Evolutionary conservation across 257 asterid species (phyloP), one percentile per base, ranked within the genome.

Genomic region (Capsicum chinense): DNA sequence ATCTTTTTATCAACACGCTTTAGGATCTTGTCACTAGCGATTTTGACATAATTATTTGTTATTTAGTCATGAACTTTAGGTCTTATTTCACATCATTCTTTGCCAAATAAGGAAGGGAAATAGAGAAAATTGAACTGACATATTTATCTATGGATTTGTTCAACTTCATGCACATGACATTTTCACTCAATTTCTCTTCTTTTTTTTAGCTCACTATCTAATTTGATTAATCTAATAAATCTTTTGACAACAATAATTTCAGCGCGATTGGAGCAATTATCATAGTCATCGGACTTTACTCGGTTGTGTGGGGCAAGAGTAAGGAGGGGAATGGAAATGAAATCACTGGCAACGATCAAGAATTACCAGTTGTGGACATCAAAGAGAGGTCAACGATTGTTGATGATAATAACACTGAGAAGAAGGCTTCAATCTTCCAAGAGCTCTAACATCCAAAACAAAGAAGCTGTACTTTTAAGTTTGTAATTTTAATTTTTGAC

Each of bases 261-360:
- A 95, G 97, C 83, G 79, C 92, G 67, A 85, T 93, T 74, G 98
- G 98, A 81, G 98, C 98, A n/a, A 79, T 48, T 0, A 88, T 95
- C 74, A 92, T 92, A 80, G 97, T 95, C 7, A 37, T 88, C 11
- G 98, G 98, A 59, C 93, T 95, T 42, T 92, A 95, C 85, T 86
- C 97, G 0, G 97, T 93, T 67, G 93, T 93, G 79, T 92, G 98
- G 98, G 98, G 98, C 0, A 95, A 95, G 79, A 91, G 94, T 89
- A 93, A 90, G 79, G 98, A 95, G 59, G 66, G 56, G 9, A 73
- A 78, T 79, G 58, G 84, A 35, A 79, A 26, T 4, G 89, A 86
- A 7, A 69, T 69, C 7, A 88, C 71, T 15, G 87, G 83, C 9
- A 73, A 64, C 74, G 85, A 82, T 56, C 79, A 86, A 56, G 90